Percentiles rank a stretch among this genome's conserved stretches.
Conservation (phyloP, 257 asterid genomes). For the Scutellaria galericulata region DNA sequence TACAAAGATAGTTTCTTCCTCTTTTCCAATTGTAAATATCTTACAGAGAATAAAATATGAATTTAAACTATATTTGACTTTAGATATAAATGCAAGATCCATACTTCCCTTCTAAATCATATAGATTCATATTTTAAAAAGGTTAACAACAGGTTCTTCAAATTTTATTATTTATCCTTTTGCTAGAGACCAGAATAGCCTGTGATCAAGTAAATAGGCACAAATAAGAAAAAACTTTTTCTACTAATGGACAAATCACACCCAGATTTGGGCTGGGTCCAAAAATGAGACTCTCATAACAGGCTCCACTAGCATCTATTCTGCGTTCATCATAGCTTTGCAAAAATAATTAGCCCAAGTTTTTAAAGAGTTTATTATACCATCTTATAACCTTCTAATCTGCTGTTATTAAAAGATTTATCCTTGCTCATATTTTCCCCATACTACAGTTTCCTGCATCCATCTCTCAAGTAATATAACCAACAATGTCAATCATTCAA, state of each 20-base stretch:
- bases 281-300: neutral
- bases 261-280: neutral
- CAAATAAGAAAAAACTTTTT: neutral
- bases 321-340: neutral
- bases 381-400: neutral
- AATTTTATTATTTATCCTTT: neutral
- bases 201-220: conserved; percentile 12
- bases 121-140: neutral
- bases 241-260: neutral
- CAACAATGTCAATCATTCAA: conserved; percentile 26
- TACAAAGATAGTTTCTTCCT: neutral
- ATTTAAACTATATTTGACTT: conserved; percentile 4
- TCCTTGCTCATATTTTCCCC: conserved; percentile 8
- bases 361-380: neutral
- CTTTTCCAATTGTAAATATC: neutral
- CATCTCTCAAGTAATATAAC: conserved; percentile 27
- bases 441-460: conserved; percentile 10
- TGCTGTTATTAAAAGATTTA: neutral
- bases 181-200: neutral
- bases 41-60: neutral
- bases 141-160: neutral
- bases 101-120: neutral
- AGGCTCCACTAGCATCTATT: neutral
- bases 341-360: neutral
- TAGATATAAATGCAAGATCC: neutral